Evolutionary conservation across 2,329 filamentous ascomycete species (phyloP), one percentile per base, ranked within the genome.

Genomic region (Exophiala alcalophila): DNA sequence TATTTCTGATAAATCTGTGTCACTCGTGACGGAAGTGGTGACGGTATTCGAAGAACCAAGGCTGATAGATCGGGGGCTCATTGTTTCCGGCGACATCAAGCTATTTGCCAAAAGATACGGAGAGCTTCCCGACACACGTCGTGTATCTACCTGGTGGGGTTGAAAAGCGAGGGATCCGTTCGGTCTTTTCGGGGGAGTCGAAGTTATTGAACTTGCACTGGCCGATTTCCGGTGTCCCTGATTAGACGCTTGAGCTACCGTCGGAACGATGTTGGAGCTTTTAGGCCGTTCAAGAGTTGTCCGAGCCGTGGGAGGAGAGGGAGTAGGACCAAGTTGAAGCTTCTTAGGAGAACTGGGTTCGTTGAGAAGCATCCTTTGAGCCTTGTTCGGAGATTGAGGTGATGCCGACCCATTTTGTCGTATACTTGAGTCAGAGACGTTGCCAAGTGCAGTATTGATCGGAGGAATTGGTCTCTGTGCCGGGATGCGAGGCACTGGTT

Each of bases 21-120:
- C 50, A 18, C 44, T 51, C 14, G 44, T 41, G 25, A 47, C 29
- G 14, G 50, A 55, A 7, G 50, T 45, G 6, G 50, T 24, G 9
- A 50, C 30, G n/a, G 52, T 50, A 18, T 52, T 50, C 12, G 50
- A 44, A 3, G 53, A 55, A n/a, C 38, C 37, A 2, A 56, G 38
- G 21, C 53, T 56, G 26, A 42, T 32, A n/a, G 53, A 56, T 19
- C 53, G 42, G 9, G 53, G 49, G 31, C 49, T 56, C n/a, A 43
- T 26, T 18, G 47, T 40, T n/a, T 44, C 44, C 6, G 49, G 45
- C 5, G 53, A 52, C 4, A 51, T 35, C 9, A 48, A 31, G 20
- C 19, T 38, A 24, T 14, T 46, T 12, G 16, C 45, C 4, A 27
- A 11, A 11, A 44, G 25, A 5, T 25, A 40, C 6, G 50, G 40